Conservation (phyloP, 208 protist genomes). For the Porcisia deanei region DNA sequence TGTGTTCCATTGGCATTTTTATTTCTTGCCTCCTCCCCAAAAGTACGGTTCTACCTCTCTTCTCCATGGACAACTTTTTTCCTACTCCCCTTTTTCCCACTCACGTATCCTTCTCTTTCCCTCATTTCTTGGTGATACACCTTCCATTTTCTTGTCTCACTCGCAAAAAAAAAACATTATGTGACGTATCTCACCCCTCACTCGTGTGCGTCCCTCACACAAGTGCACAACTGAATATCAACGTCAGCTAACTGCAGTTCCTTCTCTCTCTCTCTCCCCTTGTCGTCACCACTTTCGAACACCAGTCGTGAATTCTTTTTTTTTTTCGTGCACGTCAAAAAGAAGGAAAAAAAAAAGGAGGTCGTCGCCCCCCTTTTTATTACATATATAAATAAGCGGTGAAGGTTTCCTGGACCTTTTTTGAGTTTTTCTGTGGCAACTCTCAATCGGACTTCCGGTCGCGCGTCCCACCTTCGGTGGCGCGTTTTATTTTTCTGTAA, state of each 20-base stretch:
- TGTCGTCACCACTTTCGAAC: neutral
- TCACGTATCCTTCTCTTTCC: neutral
- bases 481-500: neutral
- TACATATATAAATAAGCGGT: neutral
- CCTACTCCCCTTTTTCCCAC: neutral
- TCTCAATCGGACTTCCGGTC: neutral
- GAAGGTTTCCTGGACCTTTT: neutral
- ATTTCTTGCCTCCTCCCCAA: neutral
- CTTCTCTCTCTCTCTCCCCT: neutral
- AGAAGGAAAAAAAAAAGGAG: neutral
- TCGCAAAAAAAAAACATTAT: neutral
- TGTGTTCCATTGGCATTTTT: no score
- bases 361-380: neutral
- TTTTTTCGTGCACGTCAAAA: neutral
- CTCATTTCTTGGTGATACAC: neutral
- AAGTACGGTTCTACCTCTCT: neutral
- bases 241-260: neutral
- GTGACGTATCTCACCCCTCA: neutral
- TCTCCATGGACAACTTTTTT: neutral
- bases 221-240: neutral
- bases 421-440: neutral
- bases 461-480: neutral
- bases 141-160: neutral
- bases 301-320: neutral
- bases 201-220: neutral